Evolutionary conservation across 2,329 filamentous ascomycete genomes (phyloP).

Genomic region (Cadophora gregata): DNA sequence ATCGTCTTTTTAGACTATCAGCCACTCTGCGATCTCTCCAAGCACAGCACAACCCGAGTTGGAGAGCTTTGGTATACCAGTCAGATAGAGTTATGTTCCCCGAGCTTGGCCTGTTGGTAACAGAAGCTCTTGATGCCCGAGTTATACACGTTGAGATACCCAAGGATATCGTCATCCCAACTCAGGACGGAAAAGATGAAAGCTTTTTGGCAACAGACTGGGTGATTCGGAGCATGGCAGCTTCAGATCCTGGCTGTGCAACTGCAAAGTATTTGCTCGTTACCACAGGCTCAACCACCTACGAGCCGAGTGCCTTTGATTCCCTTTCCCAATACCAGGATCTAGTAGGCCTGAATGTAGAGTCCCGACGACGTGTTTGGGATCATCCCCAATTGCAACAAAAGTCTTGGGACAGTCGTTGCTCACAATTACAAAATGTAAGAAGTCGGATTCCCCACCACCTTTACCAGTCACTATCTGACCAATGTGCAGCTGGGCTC

Average conservation of each 20-base stretch:
- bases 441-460: not conserved
- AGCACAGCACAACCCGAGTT: slow-evolving; percentile 24
- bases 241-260: slow-evolving; percentile 8
- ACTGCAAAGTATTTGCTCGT: slow-evolving; percentile 22
- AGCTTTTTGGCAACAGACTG: slow-evolving; percentile 20
- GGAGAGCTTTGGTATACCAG: slow-evolving; percentile 19
- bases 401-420: slow-evolving; percentile 19
- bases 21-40: slow-evolving; percentile 25
- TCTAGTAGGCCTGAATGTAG: slow-evolving; percentile 21
- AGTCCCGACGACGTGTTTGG: slow-evolving; percentile 18
- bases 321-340: slow-evolving; percentile 2
- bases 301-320: slow-evolving; percentile 24
- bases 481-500: not conserved
- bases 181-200: not conserved
- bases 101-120: not conserved
- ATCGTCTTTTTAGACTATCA: slow-evolving; percentile 21
- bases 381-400: slow-evolving; percentile 15
- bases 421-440: slow-evolving; percentile 20
- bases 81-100: slow-evolving; percentile 5
- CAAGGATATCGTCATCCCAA: slow-evolving; percentile 6
- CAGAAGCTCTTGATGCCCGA: slow-evolving; percentile 20
- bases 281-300: slow-evolving; percentile 21
- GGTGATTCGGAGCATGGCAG: slow-evolving; percentile 18
- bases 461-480: not conserved
- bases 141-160: slow-evolving; percentile 6